Percentiles rank a stretch among this genome's conserved stretches.
Conservation (phyloP, 179 eudicot genomes). For the Carnegiea gigantea region DNA sequence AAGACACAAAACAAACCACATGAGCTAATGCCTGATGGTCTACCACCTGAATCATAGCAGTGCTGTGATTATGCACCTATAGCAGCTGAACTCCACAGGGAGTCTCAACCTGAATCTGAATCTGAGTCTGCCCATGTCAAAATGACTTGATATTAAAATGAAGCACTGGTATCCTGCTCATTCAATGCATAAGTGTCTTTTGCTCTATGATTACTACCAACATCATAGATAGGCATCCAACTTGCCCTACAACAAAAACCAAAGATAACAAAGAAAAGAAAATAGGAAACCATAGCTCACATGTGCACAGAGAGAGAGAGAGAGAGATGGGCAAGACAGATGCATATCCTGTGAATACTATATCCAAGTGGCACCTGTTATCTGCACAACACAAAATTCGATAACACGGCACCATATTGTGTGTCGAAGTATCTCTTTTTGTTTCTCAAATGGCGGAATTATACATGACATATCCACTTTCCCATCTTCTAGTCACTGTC, state of each 20-base stretch:
- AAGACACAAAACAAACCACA: no score
- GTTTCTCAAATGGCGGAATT: conserved; percentile 13
- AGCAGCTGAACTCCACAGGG: no score
- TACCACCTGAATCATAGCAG: no score
- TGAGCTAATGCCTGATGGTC: no score
- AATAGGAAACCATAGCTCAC: conserved; percentile 27
- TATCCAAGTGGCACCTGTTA: conserved; percentile 33
- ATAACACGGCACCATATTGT: conserved; percentile 32
- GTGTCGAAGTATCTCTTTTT: conserved; percentile 5
- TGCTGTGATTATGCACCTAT: no score
- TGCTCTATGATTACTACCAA: conserved; percentile 2
- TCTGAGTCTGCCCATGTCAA: background rate
- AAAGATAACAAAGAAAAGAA: conserved; percentile 8
- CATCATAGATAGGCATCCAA: conserved; percentile 4
- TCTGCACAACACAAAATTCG: conserved; percentile 33
- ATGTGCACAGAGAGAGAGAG: conserved; percentile 32
- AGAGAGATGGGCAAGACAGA: background rate
- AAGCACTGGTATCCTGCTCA: conserved; percentile 7
- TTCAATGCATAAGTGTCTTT: background rate
- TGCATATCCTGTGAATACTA: conserved; percentile 23
- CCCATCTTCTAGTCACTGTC: conserved; percentile 26
- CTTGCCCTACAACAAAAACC: background rate
- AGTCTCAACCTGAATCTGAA: background rate
- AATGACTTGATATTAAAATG: background rate
- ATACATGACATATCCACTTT: conserved; percentile 6